Evolutionary conservation across 2,329 filamentous ascomycete genomes (phyloP), one percentile per base, ranked within the genome.

Genomic region (Clonostachys chloroleuca): DNA sequence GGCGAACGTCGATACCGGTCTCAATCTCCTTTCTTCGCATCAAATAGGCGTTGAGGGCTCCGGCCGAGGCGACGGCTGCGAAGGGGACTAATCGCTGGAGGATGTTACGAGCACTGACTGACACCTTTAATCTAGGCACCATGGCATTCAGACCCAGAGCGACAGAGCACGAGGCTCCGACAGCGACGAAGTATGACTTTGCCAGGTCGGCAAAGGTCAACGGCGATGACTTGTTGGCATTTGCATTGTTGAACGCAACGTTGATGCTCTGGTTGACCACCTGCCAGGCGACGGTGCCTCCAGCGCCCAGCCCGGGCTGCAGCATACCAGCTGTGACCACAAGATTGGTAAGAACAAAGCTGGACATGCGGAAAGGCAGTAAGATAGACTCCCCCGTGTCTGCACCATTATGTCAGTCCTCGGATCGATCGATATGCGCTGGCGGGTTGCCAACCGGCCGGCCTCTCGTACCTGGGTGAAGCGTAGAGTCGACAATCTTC

Each of bases 11-110:
- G 60, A 99, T 99, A 45, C 94, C 94, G 51, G 81, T 82, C 60
- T 88, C 81, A 58, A 99, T 97, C 72, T 99, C 94, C 67, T 96
- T 92, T 53, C 90, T 86, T 50, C 94, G 89, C 94, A 99, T 99
- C 47, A 99, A 80, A 69, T 96, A 95, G 24, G 96, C 94, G 68
- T 99, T 99, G 52, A 99, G 77, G 2, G 85, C 90, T 59, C 91
- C 92, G 5, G 94, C 94, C 49, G 84, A 88, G 33, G 92, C 92
- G 12, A 99, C 94, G 12, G 94, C 94, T 1, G 92, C 94, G 62
- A 99, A 99, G 24, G 94, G 94, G 7, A 97, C 92, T 9, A 99
- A 80, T n/a, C 94, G 85, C 47, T 83, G 78, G 4, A 97, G 82
- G 17, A 95, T 82, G 37, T 86, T 78, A 51, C 84, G 84, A 4